Conservation (phyloP, 2,329 filamentous ascomycete genomes). For the Penicillium sp. region DNA sequence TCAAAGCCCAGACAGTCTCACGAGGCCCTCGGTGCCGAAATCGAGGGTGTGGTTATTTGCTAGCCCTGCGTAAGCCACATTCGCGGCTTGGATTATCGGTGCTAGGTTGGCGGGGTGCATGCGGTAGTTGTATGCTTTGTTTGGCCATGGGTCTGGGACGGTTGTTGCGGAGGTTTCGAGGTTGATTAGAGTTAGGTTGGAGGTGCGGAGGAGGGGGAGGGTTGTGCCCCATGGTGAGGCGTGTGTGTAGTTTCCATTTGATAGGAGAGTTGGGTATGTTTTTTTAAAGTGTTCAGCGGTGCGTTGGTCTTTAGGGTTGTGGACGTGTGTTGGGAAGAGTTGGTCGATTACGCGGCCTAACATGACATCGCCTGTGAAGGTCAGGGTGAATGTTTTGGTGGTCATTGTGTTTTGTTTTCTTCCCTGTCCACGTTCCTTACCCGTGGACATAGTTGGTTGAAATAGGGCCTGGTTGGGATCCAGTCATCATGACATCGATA, state of each 20-base stretch:
- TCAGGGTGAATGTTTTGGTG: slow-evolving; percentile 23
- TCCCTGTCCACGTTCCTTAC: too few species aligned
- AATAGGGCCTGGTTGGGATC: neutral
- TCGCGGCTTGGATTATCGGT: slow-evolving; percentile 27
- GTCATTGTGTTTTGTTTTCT: neutral
- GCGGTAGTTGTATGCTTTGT: slow-evolving; percentile 40
- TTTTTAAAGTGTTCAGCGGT: slow-evolving; percentile 18
- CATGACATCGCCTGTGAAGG: slow-evolving; percentile 41
- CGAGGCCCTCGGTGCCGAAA: slow-evolving; percentile 31
- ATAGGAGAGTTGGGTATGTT: slow-evolving; percentile 18
- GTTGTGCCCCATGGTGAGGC: slow-evolving; percentile 35
- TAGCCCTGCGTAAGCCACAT: slow-evolving; percentile 33
- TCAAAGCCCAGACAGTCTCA: slow-evolving; percentile 33
- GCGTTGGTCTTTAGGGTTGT: slow-evolving; percentile 23
- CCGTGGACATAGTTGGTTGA: neutral
- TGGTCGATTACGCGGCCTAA: slow-evolving; percentile 41
- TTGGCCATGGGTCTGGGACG: slow-evolving; percentile 30
- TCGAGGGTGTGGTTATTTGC: slow-evolving; percentile 42
- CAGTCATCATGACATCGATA: slow-evolving; percentile 18
- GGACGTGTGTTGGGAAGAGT: slow-evolving; percentile 33
- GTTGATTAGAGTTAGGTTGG: slow-evolving; percentile 38
- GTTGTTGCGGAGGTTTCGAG: slow-evolving; percentile 40
- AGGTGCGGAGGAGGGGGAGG: slow-evolving; percentile 28
- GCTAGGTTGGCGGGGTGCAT: slow-evolving; percentile 38
- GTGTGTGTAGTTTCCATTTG: slow-evolving; percentile 19